Conservation (phyloP, 2,329 filamentous ascomycete species). For the Colletotrichum lupini region DNA sequence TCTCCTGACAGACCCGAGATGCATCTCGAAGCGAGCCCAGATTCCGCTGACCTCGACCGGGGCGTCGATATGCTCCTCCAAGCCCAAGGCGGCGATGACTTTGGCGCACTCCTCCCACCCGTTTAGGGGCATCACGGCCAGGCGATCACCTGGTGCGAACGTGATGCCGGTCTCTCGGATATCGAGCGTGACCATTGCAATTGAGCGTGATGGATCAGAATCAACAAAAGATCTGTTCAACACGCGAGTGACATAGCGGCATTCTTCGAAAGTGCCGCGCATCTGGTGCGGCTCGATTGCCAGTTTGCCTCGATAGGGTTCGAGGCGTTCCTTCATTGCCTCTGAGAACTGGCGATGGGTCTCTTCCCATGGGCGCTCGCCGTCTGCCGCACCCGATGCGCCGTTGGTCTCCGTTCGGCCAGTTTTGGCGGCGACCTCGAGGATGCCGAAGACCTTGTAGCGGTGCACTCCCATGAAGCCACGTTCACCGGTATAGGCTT, state of each 20-base stretch:
- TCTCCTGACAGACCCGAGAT: slow-evolving; percentile 53
- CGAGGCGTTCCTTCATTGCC: slow-evolving; percentile 64
- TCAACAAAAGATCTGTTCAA: slow-evolving; percentile 58
- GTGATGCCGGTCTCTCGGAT: slow-evolving; percentile 64
- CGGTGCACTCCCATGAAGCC: slow-evolving; percentile 67
- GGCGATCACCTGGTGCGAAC: slow-evolving; percentile 62
- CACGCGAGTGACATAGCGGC: slow-evolving; percentile 59
- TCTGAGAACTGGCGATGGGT: slow-evolving; percentile 62
- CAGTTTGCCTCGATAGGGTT: slow-evolving; percentile 59
- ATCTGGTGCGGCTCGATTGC: slow-evolving; percentile 62
- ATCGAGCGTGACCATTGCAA: slow-evolving; percentile 61
- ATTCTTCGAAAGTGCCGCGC: slow-evolving; percentile 65
- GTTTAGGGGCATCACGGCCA: slow-evolving; percentile 66
- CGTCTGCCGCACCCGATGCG: slow-evolving; percentile 56
- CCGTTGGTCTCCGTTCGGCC: slow-evolving; percentile 65
- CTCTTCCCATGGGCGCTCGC: slow-evolving; percentile 59
- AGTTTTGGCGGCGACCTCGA: slow-evolving; percentile 65
- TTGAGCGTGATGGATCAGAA: slow-evolving; percentile 55
- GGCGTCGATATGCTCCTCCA: slow-evolving; percentile 58
- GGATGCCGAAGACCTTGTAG: slow-evolving; percentile 67
- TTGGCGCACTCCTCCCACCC: slow-evolving; percentile 65
- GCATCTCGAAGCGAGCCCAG: slow-evolving; percentile 60
- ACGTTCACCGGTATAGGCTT: slow-evolving; percentile 65
- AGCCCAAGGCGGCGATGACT: slow-evolving; percentile 60
- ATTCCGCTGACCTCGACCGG: slow-evolving; percentile 48